phyloP scores from a whole-genome alignment of 768 basidiomycete species.

The Kwoniella europaea region DNA sequence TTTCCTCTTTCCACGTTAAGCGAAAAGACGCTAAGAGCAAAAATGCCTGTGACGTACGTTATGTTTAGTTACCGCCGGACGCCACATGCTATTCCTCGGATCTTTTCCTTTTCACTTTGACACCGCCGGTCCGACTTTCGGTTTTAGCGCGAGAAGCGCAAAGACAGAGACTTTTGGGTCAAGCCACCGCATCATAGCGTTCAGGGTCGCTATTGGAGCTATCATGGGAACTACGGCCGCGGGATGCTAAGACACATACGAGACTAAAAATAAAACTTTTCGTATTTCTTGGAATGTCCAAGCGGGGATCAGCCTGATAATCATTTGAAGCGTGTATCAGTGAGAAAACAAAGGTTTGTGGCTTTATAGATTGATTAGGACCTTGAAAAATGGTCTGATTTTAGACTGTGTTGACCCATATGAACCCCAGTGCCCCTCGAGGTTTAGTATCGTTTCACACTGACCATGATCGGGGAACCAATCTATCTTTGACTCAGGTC shows the following conservation, averaged over 20 bases:
- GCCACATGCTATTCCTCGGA: neutral
- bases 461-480: neutral
- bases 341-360: no score
- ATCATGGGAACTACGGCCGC: neutral
- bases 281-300: neutral
- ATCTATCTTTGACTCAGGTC: neutral
- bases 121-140: constrained; percentile 12
- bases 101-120: neutral
- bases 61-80: constrained; percentile 3
- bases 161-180: neutral
- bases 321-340: neutral
- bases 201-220: neutral
- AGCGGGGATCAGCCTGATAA: neutral
- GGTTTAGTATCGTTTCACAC: neutral
- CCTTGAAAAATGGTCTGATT: no score
- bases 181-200: constrained; percentile 8
- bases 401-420: neutral
- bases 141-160: constrained; percentile 8
- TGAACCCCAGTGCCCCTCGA: neutral
- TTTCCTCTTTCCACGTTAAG: neutral
- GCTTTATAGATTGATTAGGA: no score
- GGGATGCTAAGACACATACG: neutral
- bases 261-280: neutral
- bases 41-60: neutral
- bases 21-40: neutral